Evolutionary conservation across 192 early-diverging fungal species (phyloP).

Genomic region (Physocladia obscura): DNA sequence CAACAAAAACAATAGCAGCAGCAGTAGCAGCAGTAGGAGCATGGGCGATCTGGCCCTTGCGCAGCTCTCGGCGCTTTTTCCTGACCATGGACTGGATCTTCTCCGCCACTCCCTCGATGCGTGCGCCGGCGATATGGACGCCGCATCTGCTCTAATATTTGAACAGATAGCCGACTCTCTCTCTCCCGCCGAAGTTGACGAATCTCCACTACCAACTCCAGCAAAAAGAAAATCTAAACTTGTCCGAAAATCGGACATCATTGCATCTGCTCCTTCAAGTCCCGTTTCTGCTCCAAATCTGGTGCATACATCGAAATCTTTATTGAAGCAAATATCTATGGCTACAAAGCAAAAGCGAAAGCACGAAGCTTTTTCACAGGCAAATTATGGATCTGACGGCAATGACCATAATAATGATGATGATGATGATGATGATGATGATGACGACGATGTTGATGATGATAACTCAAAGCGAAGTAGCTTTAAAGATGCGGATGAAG

Average conservation of each 20-base stretch:
- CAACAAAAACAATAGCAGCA: background rate
- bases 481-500: conserved; percentile 12
- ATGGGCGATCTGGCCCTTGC: conserved; percentile 1
- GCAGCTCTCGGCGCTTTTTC: conserved; percentile 15
- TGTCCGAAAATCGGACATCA: conserved; percentile 7
- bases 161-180: conserved; percentile 11
- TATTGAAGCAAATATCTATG: too few relatives aligned
- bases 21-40: background rate
- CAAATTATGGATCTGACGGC: background rate
- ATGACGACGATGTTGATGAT: conserved; percentile 55
- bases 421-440: conserved; percentile 9
- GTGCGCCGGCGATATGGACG: conserved; percentile 5
- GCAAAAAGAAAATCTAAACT: conserved; percentile 1
- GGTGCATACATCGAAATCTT: background rate
- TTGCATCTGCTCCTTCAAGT: background rate
- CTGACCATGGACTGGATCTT: background rate
- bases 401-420: background rate
- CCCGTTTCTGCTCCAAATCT: background rate
- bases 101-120: background rate
- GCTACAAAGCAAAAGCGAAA: background rate
- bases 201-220: background rate
- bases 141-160: background rate
- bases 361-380: background rate
- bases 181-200: background rate
- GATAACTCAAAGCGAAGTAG: conserved; percentile 37